Percentiles rank a stretch among this genome's conserved stretches.
Conservation (phyloP, 768 basidiomycete species). For the Mycena pura region DNA sequence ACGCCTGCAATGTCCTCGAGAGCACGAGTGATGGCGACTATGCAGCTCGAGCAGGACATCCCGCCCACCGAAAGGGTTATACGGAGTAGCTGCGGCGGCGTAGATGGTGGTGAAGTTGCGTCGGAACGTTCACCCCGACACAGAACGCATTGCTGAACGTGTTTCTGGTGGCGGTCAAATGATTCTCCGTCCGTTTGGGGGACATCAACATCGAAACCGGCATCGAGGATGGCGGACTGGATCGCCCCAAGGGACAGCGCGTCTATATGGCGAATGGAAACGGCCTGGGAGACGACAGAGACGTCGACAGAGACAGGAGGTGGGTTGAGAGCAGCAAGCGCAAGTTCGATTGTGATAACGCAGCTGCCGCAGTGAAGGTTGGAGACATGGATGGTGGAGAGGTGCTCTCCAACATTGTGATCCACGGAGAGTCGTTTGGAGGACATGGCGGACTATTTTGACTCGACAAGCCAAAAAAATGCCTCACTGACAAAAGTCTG, state of each 20-base stretch:
- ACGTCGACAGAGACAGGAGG: slow-evolving; percentile 47
- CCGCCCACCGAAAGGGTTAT: slow-evolving; percentile 68
- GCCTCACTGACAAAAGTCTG: no score
- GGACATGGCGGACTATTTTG: no score
- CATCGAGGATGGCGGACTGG: slow-evolving; percentile 45
- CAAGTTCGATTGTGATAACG: slow-evolving; percentile 51
- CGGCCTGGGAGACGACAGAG: slow-evolving; percentile 52
- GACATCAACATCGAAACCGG: slow-evolving; percentile 51
- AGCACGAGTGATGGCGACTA: slow-evolving; percentile 56
- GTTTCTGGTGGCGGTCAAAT: slow-evolving; percentile 30
- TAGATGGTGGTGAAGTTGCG: not conserved
- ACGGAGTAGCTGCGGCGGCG: slow-evolving; percentile 29
- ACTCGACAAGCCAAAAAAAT: no score
- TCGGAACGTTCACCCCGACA: slow-evolving; percentile 39
- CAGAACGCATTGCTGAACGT: slow-evolving; percentile 48
- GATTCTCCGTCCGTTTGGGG: not conserved
- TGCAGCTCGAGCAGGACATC: slow-evolving; percentile 81
- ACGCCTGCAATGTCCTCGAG: slow-evolving; percentile 60
- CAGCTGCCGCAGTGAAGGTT: slow-evolving; percentile 64
- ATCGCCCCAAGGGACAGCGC: slow-evolving; percentile 39
- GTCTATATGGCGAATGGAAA: slow-evolving; percentile 47
- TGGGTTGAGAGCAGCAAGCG: slow-evolving; percentile 45
- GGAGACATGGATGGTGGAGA: slow-evolving; percentile 37
- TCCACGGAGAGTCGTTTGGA: no score
- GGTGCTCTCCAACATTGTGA: slow-evolving; percentile 11